phyloP scores from a whole-genome alignment of 129 eudicot genomes.

The Smallanthus sonchifolius region DNA sequence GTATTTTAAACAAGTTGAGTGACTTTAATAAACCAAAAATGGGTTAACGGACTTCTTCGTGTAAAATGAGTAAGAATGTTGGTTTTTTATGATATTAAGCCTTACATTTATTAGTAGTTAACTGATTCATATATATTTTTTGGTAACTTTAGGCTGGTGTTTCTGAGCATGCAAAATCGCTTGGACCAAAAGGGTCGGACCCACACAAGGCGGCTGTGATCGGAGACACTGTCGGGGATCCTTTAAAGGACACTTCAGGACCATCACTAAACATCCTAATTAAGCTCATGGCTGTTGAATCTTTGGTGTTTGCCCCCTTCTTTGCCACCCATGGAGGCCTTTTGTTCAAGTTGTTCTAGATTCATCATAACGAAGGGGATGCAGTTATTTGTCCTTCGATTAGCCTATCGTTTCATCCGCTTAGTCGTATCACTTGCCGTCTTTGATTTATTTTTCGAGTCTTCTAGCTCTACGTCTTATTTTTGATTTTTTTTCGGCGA shows the following conservation, averaged over 20 bases:
- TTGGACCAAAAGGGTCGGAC: constrained; percentile 93
- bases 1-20: too few relatives aligned
- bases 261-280: constrained; percentile 88
- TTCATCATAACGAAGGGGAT: neutral
- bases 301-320: constrained; percentile 93
- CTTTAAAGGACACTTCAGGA: constrained; percentile 92
- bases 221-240: constrained; percentile 94
- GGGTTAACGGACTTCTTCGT: too few relatives aligned
- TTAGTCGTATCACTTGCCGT: constrained; percentile 23
- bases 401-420: constrained; percentile 4
- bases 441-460: constrained; percentile 14
- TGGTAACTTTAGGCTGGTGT: constrained; percentile 64
- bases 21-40: too few relatives aligned
- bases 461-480: constrained; percentile 23
- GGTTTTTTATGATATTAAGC: too few relatives aligned
- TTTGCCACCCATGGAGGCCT: constrained; percentile 87
- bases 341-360: constrained; percentile 69
- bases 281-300: constrained; percentile 96
- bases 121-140: neutral
- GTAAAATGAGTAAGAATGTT: neutral
- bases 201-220: constrained; percentile 94
- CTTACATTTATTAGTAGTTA: neutral
- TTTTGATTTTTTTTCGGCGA: constrained; percentile 29
- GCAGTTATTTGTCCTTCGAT: neutral
- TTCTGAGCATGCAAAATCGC: constrained; percentile 71